Base-by-base conservation (phyloP, 1,284 basidiomycete genomes). In the Pseudomicrostroma phylloplanum region DNA sequence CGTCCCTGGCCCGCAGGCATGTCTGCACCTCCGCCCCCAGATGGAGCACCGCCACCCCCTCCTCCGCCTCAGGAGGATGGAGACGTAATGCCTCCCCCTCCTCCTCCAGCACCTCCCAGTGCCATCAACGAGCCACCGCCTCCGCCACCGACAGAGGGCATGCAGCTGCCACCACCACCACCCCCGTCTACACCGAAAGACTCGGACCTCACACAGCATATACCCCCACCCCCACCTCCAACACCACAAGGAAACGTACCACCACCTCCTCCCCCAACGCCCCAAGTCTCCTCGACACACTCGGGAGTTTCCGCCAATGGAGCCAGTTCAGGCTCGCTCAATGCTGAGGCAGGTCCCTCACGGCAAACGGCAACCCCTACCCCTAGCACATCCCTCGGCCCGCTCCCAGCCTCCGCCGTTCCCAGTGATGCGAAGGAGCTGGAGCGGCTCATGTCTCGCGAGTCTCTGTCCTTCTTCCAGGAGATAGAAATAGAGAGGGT, bases 401-500 rank as follows among this genome's bases (percentile, higher is more conserved):
- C 46, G 23, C n/a, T 23, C 17, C 46, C 46, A 12, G 46, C n/a
- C 3, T n/a, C 46, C 7, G 46, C 17, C 12, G 39, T 36, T 9
- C 59, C 59, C 2, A 39, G 41, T 59, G 23, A 57, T 60, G 55
- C 51, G 7, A 30, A 15, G 39, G 43, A 60, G 21, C 53, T 60
- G 36, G 46, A 62, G 39, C 15, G 30, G 4, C 30, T 36, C 30
- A 36, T 62, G 11, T 51, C 70, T 7, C 60, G 67, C 6, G 74
- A 77, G 30, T 63, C 63, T 48, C 68, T 67, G 11, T 60, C 66
- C 11, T 67, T 73, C 12, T 64, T 69, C 6, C 76, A 78, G 59
- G 74, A 76, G 61, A 74, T 83, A 19, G 77, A 84, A 80, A 82
- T 84, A 41, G 79, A 82, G 58, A 79, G 84, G 21, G 78, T 85